These are phyloP conservation scores for Taiozyma onychis DNA, from an alignment of 1,139 yeast species.

Conservation along the genomic window DNA sequence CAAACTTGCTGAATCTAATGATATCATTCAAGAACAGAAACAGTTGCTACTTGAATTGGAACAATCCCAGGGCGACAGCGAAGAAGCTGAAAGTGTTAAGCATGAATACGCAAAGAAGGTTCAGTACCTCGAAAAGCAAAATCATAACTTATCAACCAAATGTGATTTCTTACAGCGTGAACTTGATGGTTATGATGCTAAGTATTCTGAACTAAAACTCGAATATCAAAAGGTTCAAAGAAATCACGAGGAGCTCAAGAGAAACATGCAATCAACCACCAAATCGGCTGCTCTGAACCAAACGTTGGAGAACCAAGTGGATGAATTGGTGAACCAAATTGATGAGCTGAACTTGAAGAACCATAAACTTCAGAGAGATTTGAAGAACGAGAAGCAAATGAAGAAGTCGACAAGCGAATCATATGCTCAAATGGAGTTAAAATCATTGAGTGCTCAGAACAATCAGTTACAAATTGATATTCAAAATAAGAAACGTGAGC, in stretches of 20 bases:
- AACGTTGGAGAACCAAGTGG: conserved; percentile 12
- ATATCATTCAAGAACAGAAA: conserved; percentile 21
- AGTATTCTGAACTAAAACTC: conserved; percentile 17
- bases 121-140: conserved; percentile 3
- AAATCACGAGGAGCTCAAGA: conserved; percentile 15
- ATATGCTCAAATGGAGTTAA: conserved; percentile 19
- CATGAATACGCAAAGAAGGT: background rate
- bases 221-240: conserved; percentile 18
- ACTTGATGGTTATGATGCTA: conserved; percentile 15
- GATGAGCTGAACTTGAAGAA: conserved; percentile 19
- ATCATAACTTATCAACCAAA: conserved; percentile 15
- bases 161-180: conserved; percentile 19
- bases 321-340: conserved; percentile 14
- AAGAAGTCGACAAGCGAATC: conserved; percentile 12
- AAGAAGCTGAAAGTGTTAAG: conserved; percentile 5
- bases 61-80: conserved; percentile 1
- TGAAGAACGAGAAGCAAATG: conserved; percentile 12
- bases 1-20: conserved; percentile 16
- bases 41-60: conserved; percentile 16
- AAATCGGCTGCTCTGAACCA: conserved; percentile 5
- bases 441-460: conserved; percentile 17
- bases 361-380: conserved; percentile 11
- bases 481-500: conserved; percentile 14
- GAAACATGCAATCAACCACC: background rate
- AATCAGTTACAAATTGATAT: conserved; percentile 19